Evolutionary conservation across 768 basidiomycete genomes (phyloP).

Genomic region (Leccinum boreale): DNA sequence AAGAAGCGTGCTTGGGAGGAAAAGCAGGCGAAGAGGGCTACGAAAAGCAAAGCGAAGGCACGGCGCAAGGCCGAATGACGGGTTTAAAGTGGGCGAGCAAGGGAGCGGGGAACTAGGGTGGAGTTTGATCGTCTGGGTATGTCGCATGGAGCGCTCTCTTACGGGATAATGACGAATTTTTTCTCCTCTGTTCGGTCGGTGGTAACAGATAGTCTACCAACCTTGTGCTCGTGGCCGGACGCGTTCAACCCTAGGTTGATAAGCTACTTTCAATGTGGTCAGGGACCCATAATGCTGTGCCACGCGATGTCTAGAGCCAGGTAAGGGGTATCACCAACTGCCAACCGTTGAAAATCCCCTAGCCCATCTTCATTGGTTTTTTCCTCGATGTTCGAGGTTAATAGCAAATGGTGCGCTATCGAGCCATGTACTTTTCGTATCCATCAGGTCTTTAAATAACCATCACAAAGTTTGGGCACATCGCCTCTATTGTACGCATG

Average conservation of each 20-base stretch:
- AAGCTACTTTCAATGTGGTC: not conserved
- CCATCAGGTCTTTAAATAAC: not conserved
- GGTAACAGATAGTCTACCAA: not conserved
- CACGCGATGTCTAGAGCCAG: not conserved
- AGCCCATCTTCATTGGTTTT: not conserved
- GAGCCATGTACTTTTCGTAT: not conserved
- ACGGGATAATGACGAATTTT: not conserved
- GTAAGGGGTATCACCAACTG: not conserved
- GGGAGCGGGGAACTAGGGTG: not conserved
- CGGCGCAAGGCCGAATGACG: conserved; percentile 21
- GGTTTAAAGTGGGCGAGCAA: not conserved
- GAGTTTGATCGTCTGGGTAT: conserved; percentile 7
- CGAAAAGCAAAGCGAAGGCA: conserved; percentile 30
- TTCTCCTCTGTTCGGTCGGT: not conserved
- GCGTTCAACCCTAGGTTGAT: not conserved
- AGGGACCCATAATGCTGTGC: not conserved
- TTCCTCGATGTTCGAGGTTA: not conserved
- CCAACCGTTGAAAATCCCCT: not conserved
- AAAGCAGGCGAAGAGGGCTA: conserved; percentile 37
- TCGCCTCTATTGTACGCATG: not conserved
- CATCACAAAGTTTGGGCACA: not conserved
- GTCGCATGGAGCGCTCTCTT: conserved; percentile 2
- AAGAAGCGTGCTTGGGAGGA: conserved; percentile 53
- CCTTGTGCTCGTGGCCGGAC: not conserved
- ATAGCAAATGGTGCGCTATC: not conserved